phyloP scores from a whole-genome alignment of 78 protist genomes.

The Tieghemostelium lacteum region DNA sequence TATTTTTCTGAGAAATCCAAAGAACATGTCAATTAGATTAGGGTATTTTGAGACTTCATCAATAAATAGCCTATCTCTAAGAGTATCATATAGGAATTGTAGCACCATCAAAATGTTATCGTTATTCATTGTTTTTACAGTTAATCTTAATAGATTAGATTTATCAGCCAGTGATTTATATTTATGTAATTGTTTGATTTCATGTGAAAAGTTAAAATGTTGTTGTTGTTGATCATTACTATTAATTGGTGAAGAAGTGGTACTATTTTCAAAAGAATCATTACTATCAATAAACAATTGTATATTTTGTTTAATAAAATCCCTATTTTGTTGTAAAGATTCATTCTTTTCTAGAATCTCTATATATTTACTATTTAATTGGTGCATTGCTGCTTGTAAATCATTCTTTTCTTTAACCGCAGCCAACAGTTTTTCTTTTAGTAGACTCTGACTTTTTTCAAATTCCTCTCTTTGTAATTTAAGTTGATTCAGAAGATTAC shows the following conservation, averaged over 20 bases:
- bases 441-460: background rate
- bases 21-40: constrained; percentile 2
- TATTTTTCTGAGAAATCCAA: constrained; percentile 10
- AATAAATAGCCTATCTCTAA: background rate
- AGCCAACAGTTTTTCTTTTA: background rate
- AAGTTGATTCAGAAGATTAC: no score
- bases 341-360: constrained; percentile 8
- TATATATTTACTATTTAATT: constrained; percentile 8
- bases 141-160: background rate
- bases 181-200: background rate
- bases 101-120: background rate
- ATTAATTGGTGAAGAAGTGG: background rate
- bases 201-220: background rate
- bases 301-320: constrained; percentile 13
- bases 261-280: background rate
- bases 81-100: constrained; percentile 5
- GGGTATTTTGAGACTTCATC: background rate
- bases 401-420: background rate
- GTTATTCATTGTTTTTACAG: constrained; percentile 3
- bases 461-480: constrained; percentile 3
- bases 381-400: background rate
- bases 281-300: background rate
- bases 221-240: background rate
- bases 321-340: background rate
- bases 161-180: constrained; percentile 6